Base-by-base conservation (phyloP, 179 eudicot genomes). In the Nepenthes alata region DNA sequence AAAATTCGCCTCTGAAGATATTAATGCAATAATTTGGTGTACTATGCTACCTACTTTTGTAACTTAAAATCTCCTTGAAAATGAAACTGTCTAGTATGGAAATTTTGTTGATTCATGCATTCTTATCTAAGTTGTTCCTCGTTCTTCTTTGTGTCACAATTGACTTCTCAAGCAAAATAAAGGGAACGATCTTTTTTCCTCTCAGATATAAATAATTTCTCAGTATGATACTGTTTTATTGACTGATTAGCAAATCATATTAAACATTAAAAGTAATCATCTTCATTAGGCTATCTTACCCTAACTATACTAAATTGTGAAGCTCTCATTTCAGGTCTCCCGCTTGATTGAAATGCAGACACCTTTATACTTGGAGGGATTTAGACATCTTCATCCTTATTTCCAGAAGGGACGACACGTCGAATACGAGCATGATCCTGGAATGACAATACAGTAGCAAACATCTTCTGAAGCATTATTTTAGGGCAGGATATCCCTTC, bases 271-370 rank as follows among this genome's bases (percentile, higher is more conserved):
- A 8, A 5, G 55, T 41, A 49, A 47, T 64, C 44, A 35, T 16
- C 1, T 2, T 3, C 35, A 34, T 36, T 1, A 37, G 37, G 52
- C 12, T 34, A 48, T 35, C 2, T 57, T 2, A 41, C 47, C 37
- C 47, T 47, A 34, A 62, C 16, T 37, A 38, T 53, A 53, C 51
- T 72, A 54, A 71, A 57, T 67, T n/a, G 5, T 36, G 48, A 11
- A 34, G 47, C 37, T 70, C 41, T 41, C 66, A 37, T 55, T 84
- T 79, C 68, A 91, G 98, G 83, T 84, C 45, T 91, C 98, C 1
- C 91, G 98, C 53, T 66, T 91, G 83, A 91, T 91, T 69, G 98
- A 91, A 75, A 91, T 91, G 98, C 98, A 91, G 74, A 82, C 95
- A 48, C 89, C 89, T 54, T 68, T 91, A 53, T 91, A 91, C 67